phyloP scores from a whole-genome alignment of 768 basidiomycete species.

The Tulasnella sp. region DNA sequence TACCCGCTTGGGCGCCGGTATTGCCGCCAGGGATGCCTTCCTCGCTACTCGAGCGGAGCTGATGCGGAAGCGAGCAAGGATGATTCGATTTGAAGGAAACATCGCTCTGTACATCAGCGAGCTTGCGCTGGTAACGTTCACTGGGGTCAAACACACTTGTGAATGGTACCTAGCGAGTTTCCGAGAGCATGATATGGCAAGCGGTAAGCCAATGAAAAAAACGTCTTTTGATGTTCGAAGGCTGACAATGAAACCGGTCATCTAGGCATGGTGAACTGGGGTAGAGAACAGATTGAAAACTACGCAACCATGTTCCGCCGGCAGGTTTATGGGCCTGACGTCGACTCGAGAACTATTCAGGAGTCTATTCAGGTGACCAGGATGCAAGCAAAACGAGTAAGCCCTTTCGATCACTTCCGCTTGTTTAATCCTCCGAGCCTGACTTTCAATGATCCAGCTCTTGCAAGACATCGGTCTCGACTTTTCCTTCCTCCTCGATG shows the following conservation, averaged over 20 bases:
- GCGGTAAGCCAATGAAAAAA: constrained; percentile 43
- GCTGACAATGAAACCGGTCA: background rate
- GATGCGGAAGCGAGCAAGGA: constrained; percentile 65
- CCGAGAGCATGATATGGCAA: constrained; percentile 89
- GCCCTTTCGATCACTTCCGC: constrained; percentile 14
- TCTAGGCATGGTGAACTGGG: constrained; percentile 89
- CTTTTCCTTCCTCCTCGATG: constrained; percentile 83
- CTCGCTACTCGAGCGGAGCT: constrained; percentile 65
- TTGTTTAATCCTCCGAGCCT: background rate
- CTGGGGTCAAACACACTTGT: constrained; percentile 90
- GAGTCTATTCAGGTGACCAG: constrained; percentile 71
- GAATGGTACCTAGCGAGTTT: constrained; percentile 98
- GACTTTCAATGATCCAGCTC: constrained; percentile 35
- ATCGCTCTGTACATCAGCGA: constrained; percentile 78
- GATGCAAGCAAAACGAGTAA: constrained; percentile 72
- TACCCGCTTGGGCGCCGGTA: constrained; percentile 58
- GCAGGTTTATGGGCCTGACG: constrained; percentile 82
- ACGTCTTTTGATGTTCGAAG: background rate
- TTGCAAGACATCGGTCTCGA: constrained; percentile 90
- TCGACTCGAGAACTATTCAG: constrained; percentile 55
- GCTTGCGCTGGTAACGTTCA: constrained; percentile 80
- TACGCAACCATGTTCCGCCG: constrained; percentile 79
- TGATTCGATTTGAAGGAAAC: constrained; percentile 84
- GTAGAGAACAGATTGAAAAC: constrained; percentile 68
- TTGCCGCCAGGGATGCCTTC: constrained; percentile 74